Percentiles rank a stretch among this genome's conserved stretches.
Conservation (phyloP, 345 rosid genomes). For the Carallia pectinifolia region DNA sequence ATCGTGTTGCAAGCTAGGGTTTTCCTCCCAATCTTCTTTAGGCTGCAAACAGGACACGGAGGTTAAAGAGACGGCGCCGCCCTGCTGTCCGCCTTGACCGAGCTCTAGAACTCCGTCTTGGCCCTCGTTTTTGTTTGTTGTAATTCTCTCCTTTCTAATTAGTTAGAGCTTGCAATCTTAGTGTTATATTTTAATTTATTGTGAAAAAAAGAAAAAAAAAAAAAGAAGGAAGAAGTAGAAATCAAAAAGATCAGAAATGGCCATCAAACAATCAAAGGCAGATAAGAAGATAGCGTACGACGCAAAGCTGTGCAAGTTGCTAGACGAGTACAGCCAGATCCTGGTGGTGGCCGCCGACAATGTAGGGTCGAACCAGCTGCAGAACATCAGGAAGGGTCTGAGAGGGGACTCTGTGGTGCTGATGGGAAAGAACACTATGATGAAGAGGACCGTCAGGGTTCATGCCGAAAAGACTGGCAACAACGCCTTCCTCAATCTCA, state of each 20-base stretch:
- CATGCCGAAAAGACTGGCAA: slow-evolving; percentile 81
- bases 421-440: slow-evolving; percentile 97
- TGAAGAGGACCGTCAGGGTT: slow-evolving; percentile 79
- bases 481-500: slow-evolving; percentile 48
- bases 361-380: slow-evolving; percentile 91
- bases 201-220: too few species aligned
- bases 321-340: slow-evolving; percentile 80
- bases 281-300: slow-evolving; percentile 85
- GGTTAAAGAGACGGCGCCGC: slow-evolving; percentile 66
- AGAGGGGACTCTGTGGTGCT: slow-evolving; percentile 83
- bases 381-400: slow-evolving; percentile 76
- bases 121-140: slow-evolving; percentile 47
- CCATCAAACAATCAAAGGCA: slow-evolving; percentile 54
- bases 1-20: background rate
- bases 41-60: slow-evolving; percentile 2
- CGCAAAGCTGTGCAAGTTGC: slow-evolving; percentile 67
- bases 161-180: background rate
- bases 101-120: slow-evolving; percentile 46
- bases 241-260: slow-evolving; percentile 21
- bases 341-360: slow-evolving; percentile 78
- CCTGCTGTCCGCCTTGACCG: slow-evolving; percentile 63
- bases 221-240: too few species aligned
- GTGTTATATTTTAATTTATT: too few species aligned
- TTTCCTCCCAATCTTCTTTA: background rate
- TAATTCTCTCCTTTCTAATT: background rate